These are phyloP conservation scores for Nicotiana undulata DNA, from an alignment of 257 asterid genomes.

Conservation along the genomic window DNA sequence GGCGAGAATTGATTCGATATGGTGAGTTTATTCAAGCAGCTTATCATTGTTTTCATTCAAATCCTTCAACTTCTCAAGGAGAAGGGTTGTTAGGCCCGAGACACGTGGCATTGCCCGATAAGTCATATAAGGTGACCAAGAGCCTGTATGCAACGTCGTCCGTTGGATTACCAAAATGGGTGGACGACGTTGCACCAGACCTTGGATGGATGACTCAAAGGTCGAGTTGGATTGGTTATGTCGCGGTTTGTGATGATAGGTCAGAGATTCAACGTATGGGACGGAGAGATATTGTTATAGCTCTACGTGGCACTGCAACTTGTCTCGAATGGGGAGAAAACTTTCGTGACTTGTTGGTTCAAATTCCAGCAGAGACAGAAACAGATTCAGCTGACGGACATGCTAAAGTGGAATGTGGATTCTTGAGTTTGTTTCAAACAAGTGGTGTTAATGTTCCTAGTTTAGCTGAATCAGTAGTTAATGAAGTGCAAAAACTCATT, in stretches of 20 bases:
- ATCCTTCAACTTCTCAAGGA: conserved; percentile 45
- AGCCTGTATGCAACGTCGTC: conserved; percentile 78
- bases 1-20: conserved; percentile 71
- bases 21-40: conserved; percentile 96
- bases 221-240: conserved; percentile 85
- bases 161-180: conserved; percentile 70
- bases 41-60: conserved; percentile 63
- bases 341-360: conserved; percentile 50
- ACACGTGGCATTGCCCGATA: conserved; percentile 54
- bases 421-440: conserved; percentile 48
- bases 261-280: conserved; percentile 84
- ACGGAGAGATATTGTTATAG: conserved; percentile 76
- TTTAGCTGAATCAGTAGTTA: conserved; percentile 55
- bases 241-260: conserved; percentile 72
- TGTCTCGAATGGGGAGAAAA: conserved; percentile 96
- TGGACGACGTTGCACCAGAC: conserved; percentile 71
- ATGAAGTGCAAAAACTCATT: conserved; percentile 47
- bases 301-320: conserved; percentile 87
- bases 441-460: conserved; percentile 68
- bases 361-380: conserved; percentile 14
- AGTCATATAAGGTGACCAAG: conserved; percentile 63
- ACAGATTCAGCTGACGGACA: conserved; percentile 6
- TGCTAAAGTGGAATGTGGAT: conserved; percentile 71
- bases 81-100: conserved; percentile 26
- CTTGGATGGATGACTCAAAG: conserved; percentile 95